Percentiles rank a stretch among this genome's conserved stretches.
Evolutionary conservation across 176 grass and related monocot genomes (phyloP).

Genomic region (maize (Zea mays)): DNA sequence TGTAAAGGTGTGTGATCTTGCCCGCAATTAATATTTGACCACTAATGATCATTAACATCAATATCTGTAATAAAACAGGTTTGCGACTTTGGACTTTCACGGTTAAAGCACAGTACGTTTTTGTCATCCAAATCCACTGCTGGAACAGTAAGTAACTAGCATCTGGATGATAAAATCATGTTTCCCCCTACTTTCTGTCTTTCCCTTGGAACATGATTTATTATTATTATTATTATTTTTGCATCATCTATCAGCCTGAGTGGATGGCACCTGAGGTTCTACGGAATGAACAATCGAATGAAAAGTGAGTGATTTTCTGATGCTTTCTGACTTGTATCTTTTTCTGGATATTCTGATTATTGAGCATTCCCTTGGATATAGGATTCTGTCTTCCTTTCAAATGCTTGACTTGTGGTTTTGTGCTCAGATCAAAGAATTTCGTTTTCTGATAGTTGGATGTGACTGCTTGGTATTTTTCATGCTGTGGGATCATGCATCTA

Average conservation of each 20-base stretch:
- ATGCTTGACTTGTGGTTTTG: not conserved
- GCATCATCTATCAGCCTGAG: conserved; percentile 62
- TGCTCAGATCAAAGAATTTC: not conserved
- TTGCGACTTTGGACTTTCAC: conserved; percentile 97
- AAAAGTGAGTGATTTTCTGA: conserved; percentile 72
- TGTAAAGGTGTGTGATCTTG: conserved; percentile 72
- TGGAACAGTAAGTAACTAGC: conserved; percentile 77
- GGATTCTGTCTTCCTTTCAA: conserved; percentile 7
- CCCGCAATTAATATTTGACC: conserved; percentile 13
- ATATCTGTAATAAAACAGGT: conserved; percentile 54
- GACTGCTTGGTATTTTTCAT: not conserved
- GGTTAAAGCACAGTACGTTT: conserved; percentile 97
- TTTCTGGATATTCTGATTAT: conserved; percentile 23
- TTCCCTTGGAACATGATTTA: conserved; percentile 14
- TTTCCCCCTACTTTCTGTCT: not conserved
- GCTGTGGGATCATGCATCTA: not conserved
- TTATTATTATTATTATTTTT: conserved; percentile 10
- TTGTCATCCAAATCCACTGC: conserved; percentile 99
- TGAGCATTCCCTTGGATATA: not conserved
- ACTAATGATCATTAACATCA: conserved; percentile 8
- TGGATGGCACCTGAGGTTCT: conserved; percentile 99
- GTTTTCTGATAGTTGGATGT: not conserved
- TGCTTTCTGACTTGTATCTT: conserved; percentile 8
- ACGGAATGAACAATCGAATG: conserved; percentile 96
- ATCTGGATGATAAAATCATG: conserved; percentile 16